Evolutionary conservation across 495 filamentous ascomycete species (phyloP).

Genomic region (Penicillium pulvis): DNA sequence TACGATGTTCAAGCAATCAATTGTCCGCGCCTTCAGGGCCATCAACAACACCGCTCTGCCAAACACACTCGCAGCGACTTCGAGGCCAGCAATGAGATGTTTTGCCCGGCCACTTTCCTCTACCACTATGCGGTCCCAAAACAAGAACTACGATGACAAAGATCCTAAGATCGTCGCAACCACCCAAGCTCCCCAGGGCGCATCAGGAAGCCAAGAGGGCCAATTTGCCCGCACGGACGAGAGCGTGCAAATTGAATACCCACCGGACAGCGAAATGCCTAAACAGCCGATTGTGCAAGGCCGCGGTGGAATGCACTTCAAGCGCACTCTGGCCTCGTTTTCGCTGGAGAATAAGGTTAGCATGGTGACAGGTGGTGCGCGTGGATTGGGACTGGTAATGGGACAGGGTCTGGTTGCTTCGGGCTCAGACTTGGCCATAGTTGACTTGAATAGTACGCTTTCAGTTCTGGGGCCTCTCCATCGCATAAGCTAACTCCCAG

Average conservation of each 20-base stretch:
- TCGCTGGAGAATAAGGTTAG: slow-evolving; percentile 76
- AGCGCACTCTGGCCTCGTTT: slow-evolving; percentile 73
- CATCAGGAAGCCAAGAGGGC: slow-evolving; percentile 42
- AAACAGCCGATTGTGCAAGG: slow-evolving; percentile 66
- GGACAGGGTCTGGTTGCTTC: slow-evolving; percentile 82
- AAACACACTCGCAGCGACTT: not conserved
- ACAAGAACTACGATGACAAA: slow-evolving; percentile 28
- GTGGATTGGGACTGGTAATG: slow-evolving; percentile 90
- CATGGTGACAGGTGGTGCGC: slow-evolving; percentile 82
- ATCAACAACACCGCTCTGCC: not conserved
- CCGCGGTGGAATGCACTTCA: slow-evolving; percentile 68
- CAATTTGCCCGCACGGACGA: slow-evolving; percentile 77
- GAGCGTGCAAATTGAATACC: slow-evolving; percentile 73
- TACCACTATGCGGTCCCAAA: slow-evolving; percentile 31
- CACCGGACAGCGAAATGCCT: slow-evolving; percentile 68
- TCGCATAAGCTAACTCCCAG: not conserved
- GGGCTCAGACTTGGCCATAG: slow-evolving; percentile 87
- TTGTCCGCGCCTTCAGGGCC: not conserved
- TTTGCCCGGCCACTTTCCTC: slow-evolving; percentile 25
- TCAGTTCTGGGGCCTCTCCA: not conserved
- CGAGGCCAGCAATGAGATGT: not conserved
- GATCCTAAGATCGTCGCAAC: slow-evolving; percentile 35
- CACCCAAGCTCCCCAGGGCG: slow-evolving; percentile 33
- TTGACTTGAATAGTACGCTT: slow-evolving; percentile 84
- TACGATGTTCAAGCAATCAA: not conserved